These are phyloP conservation scores for Diplotaxis tenuifolia DNA, from an alignment of 345 rosid genomes.

Conservation along the genomic window DNA sequence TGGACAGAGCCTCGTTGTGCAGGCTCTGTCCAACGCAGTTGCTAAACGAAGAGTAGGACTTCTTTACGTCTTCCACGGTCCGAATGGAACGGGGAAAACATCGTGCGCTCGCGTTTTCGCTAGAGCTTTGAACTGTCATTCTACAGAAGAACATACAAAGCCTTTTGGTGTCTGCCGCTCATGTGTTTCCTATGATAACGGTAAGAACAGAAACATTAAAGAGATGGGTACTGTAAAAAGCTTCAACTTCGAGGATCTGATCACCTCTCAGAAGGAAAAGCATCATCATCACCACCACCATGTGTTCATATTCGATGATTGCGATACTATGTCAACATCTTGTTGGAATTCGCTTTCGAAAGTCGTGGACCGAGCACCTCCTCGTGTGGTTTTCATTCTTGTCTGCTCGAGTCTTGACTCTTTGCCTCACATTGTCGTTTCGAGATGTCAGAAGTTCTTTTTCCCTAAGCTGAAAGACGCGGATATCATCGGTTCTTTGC, in stretches of 20 bases:
- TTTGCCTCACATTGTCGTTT: conserved; percentile 84
- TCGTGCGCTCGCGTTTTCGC: conserved; percentile 92
- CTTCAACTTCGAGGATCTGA: conserved; percentile 67
- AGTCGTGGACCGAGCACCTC: conserved; percentile 77
- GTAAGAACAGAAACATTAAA: conserved; percentile 64
- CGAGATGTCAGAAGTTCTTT: conserved; percentile 96
- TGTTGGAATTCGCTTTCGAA: conserved; percentile 85
- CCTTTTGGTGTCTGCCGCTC: conserved; percentile 82
- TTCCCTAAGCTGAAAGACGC: conserved; percentile 91
- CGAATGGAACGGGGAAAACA: conserved; percentile 96
- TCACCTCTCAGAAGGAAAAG: conserved; percentile 46
- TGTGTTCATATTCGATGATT: conserved; percentile 78
- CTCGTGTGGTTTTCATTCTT: conserved; percentile 76
- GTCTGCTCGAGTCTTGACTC: conserved; percentile 85
- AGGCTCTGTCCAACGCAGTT: conserved; percentile 89
- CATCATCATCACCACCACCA: conserved; percentile 40
- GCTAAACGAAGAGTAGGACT: conserved; percentile 71
- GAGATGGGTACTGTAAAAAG: conserved; percentile 85
- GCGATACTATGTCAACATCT: conserved; percentile 70
- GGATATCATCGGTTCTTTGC: conserved; percentile 75
- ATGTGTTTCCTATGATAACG: conserved; percentile 66
- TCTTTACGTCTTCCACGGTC: conserved; percentile 89
- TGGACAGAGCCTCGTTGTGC: conserved; percentile 85
- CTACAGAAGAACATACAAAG: conserved; percentile 66
- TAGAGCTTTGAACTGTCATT: conserved; percentile 86